A percentile compares a stretch with the other conserved stretches of the same genome.
Evolutionary conservation across 257 asterid genomes (phyloP).

Genomic region (Jaltomata sinuosa): DNA sequence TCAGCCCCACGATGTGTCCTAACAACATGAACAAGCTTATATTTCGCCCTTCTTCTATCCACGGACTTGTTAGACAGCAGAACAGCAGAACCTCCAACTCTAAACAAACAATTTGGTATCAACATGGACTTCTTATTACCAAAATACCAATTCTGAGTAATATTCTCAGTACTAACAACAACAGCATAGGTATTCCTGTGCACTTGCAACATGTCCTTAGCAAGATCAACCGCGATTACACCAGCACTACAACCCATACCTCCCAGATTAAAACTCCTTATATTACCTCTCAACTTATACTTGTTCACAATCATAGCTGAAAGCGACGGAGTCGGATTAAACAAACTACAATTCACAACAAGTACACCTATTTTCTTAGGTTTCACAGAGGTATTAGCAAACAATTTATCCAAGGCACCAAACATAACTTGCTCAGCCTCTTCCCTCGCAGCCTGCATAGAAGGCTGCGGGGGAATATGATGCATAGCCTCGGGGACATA

Average conservation of each 20-base stretch:
- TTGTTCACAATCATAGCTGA: slow-evolving; percentile 71
- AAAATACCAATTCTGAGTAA: slow-evolving; percentile 75
- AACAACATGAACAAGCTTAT: slow-evolving; percentile 68
- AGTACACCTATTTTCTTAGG: slow-evolving; percentile 65
- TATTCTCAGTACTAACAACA: slow-evolving; percentile 64
- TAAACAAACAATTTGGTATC: slow-evolving; percentile 69
- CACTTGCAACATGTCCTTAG: slow-evolving; percentile 64
- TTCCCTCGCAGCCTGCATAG: slow-evolving; percentile 73
- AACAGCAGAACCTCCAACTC: slow-evolving; percentile 65
- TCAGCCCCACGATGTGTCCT: slow-evolving; percentile 74
- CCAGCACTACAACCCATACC: slow-evolving; percentile 95
- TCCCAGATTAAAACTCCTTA: slow-evolving; percentile 63
- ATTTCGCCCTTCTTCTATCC: slow-evolving; percentile 51
- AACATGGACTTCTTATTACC: slow-evolving; percentile 71
- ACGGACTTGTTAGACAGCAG: slow-evolving; percentile 46
- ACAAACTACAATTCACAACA: slow-evolving; percentile 67
- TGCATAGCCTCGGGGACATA: slow-evolving; percentile 74
- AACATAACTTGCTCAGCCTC: slow-evolving; percentile 74
- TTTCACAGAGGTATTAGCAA: slow-evolving; percentile 41
- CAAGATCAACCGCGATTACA: slow-evolving; percentile 58
- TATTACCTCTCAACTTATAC: slow-evolving; percentile 71
- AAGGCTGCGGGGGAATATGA: slow-evolving; percentile 51
- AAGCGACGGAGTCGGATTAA: slow-evolving; percentile 62
- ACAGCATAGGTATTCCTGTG: slow-evolving; percentile 68
- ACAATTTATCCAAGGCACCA: slow-evolving; percentile 55